Conservation (phyloP, 2,329 filamentous ascomycete species). For the Aureobasidium sp. region DNA sequence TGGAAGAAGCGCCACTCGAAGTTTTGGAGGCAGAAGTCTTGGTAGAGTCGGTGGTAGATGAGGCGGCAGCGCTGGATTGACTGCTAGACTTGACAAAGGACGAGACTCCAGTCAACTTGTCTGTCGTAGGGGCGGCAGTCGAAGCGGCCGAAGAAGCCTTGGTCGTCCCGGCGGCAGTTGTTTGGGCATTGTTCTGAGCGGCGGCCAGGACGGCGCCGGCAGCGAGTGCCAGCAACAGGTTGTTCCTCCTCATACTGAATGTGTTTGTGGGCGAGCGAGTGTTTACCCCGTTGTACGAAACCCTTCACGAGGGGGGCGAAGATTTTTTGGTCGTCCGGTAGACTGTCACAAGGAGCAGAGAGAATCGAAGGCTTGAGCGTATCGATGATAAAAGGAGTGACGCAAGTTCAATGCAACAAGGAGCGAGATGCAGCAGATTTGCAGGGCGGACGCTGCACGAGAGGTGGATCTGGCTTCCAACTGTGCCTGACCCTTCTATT, state of each 20-base stretch:
- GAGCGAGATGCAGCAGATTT: conserved; percentile 3
- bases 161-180: not conserved
- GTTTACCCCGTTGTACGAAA: not conserved
- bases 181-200: not conserved
- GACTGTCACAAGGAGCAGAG: not conserved
- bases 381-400: not conserved
- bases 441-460: not conserved
- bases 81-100: not conserved
- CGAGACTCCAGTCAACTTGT: conserved; percentile 1
- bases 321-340: not conserved
- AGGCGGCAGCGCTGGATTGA: not conserved
- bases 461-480: not conserved
- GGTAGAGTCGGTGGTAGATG: not conserved
- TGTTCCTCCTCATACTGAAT: not conserved
- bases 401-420: not conserved
- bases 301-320: not conserved
- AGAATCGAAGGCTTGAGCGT: not conserved
- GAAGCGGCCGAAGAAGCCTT: not conserved
- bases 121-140: not conserved
- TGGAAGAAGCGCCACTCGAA: not conserved
- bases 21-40: not conserved
- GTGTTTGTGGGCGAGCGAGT: not conserved
- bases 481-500: not conserved
- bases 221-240: not conserved
- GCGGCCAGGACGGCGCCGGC: not conserved